Evolutionary conservation across 176 grass and related monocot genomes (phyloP).

Genomic region (Tillandsia leiboldiana): DNA sequence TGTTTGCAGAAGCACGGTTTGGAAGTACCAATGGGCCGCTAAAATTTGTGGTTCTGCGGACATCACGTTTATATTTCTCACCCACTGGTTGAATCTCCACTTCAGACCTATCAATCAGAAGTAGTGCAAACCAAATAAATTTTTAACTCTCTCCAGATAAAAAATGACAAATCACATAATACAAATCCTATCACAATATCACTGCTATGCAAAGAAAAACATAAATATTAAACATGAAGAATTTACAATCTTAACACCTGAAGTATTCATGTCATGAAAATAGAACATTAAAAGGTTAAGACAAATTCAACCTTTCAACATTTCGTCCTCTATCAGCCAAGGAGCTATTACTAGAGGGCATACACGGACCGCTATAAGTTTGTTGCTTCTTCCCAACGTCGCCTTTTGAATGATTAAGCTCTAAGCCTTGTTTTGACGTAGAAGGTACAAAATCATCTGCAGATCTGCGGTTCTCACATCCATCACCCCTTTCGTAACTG

Average conservation of each 20-base stretch:
- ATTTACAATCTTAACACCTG: neutral
- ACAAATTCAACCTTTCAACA: constrained; percentile 53
- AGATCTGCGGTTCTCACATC: constrained; percentile 31
- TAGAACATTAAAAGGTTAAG: neutral
- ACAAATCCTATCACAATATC: too few relatives aligned
- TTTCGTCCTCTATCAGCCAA: constrained; percentile 34
- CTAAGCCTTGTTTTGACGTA: constrained; percentile 49
- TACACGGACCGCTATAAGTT: constrained; percentile 51
- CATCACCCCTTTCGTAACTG: constrained; percentile 35
- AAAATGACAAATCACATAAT: too few relatives aligned
- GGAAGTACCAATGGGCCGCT: constrained; percentile 92
- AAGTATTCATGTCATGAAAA: neutral
- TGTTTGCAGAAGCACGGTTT: constrained; percentile 98
- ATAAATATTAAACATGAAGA: too few relatives aligned
- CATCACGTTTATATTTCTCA: constrained; percentile 64
- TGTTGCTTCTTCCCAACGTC: constrained; percentile 52
- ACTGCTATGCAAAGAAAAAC: too few relatives aligned
- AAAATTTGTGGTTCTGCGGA: constrained; percentile 62
- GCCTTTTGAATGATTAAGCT: constrained; percentile 38
- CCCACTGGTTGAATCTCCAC: constrained; percentile 26
- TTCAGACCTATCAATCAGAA: constrained; percentile 47
- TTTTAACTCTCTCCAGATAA: too few relatives aligned
- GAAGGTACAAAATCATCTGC: constrained; percentile 49
- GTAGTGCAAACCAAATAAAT: neutral
- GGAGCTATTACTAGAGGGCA: constrained; percentile 29